Conservation (phyloP, 179 eudicot species). For the Amaranthus tricolor region DNA sequence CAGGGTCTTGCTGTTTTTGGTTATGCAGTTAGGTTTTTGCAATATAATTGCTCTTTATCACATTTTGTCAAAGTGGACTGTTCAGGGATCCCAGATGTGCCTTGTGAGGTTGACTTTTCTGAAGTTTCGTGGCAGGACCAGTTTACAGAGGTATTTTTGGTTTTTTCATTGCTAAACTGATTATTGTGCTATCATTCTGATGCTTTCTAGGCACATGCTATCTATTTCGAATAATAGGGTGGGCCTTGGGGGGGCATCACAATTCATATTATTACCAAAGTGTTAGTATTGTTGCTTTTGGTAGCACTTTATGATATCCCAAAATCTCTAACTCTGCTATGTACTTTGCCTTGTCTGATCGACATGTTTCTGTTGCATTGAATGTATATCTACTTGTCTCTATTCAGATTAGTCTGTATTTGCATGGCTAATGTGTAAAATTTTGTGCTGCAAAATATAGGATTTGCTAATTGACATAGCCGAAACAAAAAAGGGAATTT, state of each 20-base stretch:
- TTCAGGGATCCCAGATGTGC: conserved; percentile 43
- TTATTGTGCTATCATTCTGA: conserved; percentile 11
- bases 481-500: too few species aligned
- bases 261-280: not conserved
- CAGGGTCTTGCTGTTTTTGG: conserved; percentile 44
- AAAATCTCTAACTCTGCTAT: not conserved
- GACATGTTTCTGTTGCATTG: not conserved
- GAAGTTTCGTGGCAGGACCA: conserved; percentile 61
- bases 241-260: not conserved
- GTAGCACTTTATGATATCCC: not conserved
- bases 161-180: conserved; percentile 8
- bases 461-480: too few species aligned
- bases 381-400: not conserved
- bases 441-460: too few species aligned
- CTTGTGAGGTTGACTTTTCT: conserved; percentile 34
- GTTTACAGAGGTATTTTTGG: conserved; percentile 58
- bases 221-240: not conserved
- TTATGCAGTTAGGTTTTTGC: conserved; percentile 74
- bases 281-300: not conserved
- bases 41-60: conserved; percentile 38
- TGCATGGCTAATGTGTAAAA: too few species aligned
- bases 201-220: conserved; percentile 6
- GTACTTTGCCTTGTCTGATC: not conserved
- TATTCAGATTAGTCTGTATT: too few species aligned
- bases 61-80: conserved; percentile 38